These are phyloP conservation scores for Ceratocystis diversiconidia DNA, from an alignment of 2,329 filamentous ascomycete genomes.

Conservation along the genomic window DNA sequence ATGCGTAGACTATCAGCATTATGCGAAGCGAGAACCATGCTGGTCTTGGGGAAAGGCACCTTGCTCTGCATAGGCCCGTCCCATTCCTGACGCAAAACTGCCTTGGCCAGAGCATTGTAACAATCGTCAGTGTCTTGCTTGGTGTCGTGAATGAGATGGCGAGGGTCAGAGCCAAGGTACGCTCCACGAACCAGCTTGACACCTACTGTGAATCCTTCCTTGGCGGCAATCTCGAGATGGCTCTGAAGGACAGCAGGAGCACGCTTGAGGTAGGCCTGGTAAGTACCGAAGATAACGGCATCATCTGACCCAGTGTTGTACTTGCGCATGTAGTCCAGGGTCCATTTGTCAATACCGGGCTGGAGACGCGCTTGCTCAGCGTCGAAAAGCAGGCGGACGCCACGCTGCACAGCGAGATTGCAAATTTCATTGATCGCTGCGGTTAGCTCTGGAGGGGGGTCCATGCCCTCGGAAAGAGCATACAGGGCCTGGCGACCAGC, in stretches of 20 bases:
- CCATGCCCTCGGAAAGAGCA: slow-evolving; percentile 46
- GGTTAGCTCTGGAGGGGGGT: slow-evolving; percentile 49
- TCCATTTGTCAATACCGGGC: slow-evolving; percentile 68
- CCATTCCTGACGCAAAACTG: slow-evolving; percentile 52
- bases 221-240: slow-evolving; percentile 45
- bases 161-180: slow-evolving; percentile 55
- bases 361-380: slow-evolving; percentile 74
- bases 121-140: slow-evolving; percentile 56
- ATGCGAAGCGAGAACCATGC: slow-evolving; percentile 67
- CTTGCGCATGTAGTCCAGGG: slow-evolving; percentile 57
- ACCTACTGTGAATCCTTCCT: slow-evolving; percentile 51
- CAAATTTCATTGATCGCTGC: slow-evolving; percentile 63
- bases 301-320: slow-evolving; percentile 51
- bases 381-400: slow-evolving; percentile 66
- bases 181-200: slow-evolving; percentile 65
- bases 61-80: slow-evolving; percentile 30
- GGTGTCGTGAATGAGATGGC: slow-evolving; percentile 55
- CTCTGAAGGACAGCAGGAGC: slow-evolving; percentile 40
- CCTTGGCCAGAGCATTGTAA: slow-evolving; percentile 58
- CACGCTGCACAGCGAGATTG: slow-evolving; percentile 51
- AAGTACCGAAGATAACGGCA: slow-evolving; percentile 66
- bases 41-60: slow-evolving; percentile 40
- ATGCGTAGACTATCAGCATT: slow-evolving; percentile 57
- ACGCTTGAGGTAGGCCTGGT: slow-evolving; percentile 62
- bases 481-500: slow-evolving; percentile 61